Evolutionary conservation across 352 stramenopile genomes (phyloP), one percentile per base, ranked within the genome.

Genomic region (Phytophthora nicotianae): DNA sequence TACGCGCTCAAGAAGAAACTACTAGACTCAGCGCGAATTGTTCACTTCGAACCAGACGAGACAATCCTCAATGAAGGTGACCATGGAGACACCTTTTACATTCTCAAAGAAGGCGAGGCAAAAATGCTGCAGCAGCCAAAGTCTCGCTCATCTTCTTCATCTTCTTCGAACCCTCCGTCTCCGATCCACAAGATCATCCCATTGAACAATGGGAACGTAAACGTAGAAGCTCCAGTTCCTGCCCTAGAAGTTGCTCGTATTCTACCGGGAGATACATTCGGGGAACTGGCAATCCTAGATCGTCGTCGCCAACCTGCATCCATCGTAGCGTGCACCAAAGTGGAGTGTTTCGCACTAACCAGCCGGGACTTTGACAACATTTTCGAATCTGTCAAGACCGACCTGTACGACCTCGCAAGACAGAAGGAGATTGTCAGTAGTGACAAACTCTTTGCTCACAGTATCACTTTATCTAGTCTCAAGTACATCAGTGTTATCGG

Each of bases 291-390:
- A 16, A 54, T 88, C 21, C 43, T 85, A 9, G 67, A 70, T 20
- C 24, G 58, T 19, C 68, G 96, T 56, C 74, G 73, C 3, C 87
- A 91, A 23, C 75, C 77, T 16, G 88, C 88, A 5, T 87, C 77
- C 1, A 72, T 93, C 29, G 64, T 95, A 37, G 84, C 81, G 19
- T 61, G 66, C 16, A 79, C 79, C 0, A 72, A 81, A 62, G 83
- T 82, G 10, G 78, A 90, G 27, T 95, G 83, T 45, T 80, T 97
- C 21, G 74, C 80, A 16, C 50, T 97, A 10, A 83, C 89, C 41
- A 75, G 70, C 5, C 60, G 59, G 21, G 67, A 88, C 45, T 96
- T 98, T 51, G 58, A 82, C n/a, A 68, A 72, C 29, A 70, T 86
- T 35, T 77, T 83, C 11, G 67, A 46, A 16, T 62, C 61, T 11